Evolutionary conservation across 108 stramenopile genomes (phyloP).

Genomic region (Fistulifera solaris): DNA sequence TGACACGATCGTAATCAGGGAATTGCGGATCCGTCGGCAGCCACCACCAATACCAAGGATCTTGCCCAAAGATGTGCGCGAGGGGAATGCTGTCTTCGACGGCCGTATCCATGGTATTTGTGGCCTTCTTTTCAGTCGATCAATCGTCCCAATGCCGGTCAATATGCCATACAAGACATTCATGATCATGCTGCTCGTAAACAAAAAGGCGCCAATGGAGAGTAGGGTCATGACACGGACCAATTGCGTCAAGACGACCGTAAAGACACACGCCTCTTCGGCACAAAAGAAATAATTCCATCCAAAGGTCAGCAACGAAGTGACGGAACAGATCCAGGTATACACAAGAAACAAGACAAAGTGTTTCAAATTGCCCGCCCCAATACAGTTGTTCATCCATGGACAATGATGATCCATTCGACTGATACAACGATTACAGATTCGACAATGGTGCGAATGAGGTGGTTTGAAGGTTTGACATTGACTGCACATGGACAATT

Average conservation of each 20-base stretch:
- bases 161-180: conserved; percentile 83
- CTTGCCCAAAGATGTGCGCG: conserved; percentile 77
- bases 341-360: conserved; percentile 94
- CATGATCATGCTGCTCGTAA: conserved; percentile 82
- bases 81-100: conserved; percentile 76
- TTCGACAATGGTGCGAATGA: conserved; percentile 94
- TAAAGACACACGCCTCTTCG: conserved; percentile 67
- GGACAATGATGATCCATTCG: conserved; percentile 75
- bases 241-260: conserved; percentile 58
- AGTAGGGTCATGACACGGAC: conserved; percentile 79
- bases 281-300: conserved; percentile 87
- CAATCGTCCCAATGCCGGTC: conserved; percentile 89
- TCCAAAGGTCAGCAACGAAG: conserved; percentile 70
- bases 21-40: conserved; percentile 79
- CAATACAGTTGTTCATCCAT: conserved; percentile 97
- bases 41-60: conserved; percentile 56
- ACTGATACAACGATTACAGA: conserved; percentile 94
- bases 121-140: conserved; percentile 85
- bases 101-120: conserved; percentile 51
- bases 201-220: conserved; percentile 70
- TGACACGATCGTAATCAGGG: conserved; percentile 75
- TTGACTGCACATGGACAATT: conserved; percentile 80
- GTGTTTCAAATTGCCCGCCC: conserved; percentile 87
- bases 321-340: conserved; percentile 79
- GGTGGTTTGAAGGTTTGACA: conserved; percentile 97